These are phyloP conservation scores for Podaxis sp. DNA, from an alignment of 768 basidiomycete species.

Conservation along the genomic window DNA sequence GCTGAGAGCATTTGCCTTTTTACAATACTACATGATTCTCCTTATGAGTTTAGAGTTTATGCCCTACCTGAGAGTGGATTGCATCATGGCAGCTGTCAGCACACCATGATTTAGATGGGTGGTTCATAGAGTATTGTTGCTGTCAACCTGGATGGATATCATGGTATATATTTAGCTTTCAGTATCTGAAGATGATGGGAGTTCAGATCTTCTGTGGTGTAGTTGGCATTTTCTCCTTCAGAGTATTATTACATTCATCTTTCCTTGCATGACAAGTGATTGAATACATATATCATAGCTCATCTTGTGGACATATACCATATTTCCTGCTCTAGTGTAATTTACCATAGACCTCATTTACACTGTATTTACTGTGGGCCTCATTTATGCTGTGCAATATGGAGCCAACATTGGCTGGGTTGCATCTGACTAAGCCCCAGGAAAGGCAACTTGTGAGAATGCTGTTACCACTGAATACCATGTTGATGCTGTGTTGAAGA, in stretches of 20 bases:
- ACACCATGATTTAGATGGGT: conserved; percentile 10
- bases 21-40: conserved; percentile 6
- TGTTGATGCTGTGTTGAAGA: too few relatives aligned
- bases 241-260: conserved; percentile 8
- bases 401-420: background rate
- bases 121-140: background rate
- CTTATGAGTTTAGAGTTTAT: conserved; percentile 5
- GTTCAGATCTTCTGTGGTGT: background rate
- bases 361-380: background rate
- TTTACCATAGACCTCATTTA: background rate
- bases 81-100: background rate
- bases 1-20: background rate
- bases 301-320: too few relatives aligned
- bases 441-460: background rate
- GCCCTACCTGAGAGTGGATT: conserved; percentile 11
- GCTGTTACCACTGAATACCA: too few relatives aligned
- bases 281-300: too few relatives aligned
- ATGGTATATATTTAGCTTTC: background rate
- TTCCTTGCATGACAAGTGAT: background rate
- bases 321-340: background rate
- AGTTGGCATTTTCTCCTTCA: conserved; percentile 7
- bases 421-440: conserved; percentile 2
- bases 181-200: background rate
- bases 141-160: conserved; percentile 8
- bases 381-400: background rate